Base-by-base conservation (phyloP, 768 basidiomycete species). In the Hericium erinaceus region DNA sequence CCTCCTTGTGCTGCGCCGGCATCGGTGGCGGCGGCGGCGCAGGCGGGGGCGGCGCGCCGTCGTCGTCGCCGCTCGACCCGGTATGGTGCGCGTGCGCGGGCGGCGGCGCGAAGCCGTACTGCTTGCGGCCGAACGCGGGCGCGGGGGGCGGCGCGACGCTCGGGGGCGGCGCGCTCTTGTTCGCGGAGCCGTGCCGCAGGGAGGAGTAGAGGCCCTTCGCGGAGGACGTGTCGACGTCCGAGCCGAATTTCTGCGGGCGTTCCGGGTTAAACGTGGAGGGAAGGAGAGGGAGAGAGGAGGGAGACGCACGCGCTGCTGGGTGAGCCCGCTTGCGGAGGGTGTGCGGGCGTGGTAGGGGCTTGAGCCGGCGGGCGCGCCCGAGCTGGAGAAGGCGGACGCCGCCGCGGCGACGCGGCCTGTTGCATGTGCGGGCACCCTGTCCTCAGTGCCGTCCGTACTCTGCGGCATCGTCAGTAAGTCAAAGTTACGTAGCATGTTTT, bases 361-460 rank as follows among this genome's bases (percentile, higher is more conserved):
- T 9, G 52, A 18, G 37, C n/a, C 33, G 13, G 52, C 18, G 38
- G 18, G 52, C 33, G 18, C 38, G 11, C n/a, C 33, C 11, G 52
- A 16, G 37, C 33, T 52, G 28, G 52, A n/a, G 18, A 82, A 78
- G 38, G 78, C 73, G 10, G 75, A 66, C 18, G 81, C 75, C 3
- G 81, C 79, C 5, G 84, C 81, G 1, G 84, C 82, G 33, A 85
- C 76, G 24, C 82, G 77, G 6, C 82, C 82, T 39, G 78, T 69
- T 10, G 77, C 73, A 52, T 67, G 73, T 20, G 65, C 66, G 9
- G 74, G 61, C 50, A 79, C 77, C 28, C 28, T 3, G 28, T 28
- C 28, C 28, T 3, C 28, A 28, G 7, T 7, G 3, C 7, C 28
- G 28, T 28, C 28, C 28, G 7, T 3, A 3, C 4, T 33, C 28